A percentile compares a stretch with the other conserved stretches of the same genome.
phyloP scores from a whole-genome alignment of 2,329 filamentous ascomycete species.

The Aspergillus sp. region DNA sequence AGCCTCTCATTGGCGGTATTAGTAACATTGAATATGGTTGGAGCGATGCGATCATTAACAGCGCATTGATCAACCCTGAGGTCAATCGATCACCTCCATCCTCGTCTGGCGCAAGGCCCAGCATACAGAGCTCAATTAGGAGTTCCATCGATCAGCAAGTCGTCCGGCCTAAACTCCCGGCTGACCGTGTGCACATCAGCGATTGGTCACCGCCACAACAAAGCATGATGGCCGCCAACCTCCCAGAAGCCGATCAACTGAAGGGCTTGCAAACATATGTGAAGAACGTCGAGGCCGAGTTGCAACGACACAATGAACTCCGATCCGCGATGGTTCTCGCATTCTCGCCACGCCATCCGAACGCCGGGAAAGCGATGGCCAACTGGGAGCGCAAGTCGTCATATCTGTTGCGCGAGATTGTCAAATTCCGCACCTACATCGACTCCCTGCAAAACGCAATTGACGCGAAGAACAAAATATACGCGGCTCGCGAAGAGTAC shows the following conservation, averaged over 20 bases:
- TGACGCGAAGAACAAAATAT: conserved; percentile 71
- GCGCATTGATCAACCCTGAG: conserved; percentile 68
- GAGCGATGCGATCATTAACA: conserved; percentile 81
- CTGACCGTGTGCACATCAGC: conserved; percentile 80
- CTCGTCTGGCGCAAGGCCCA: conserved; percentile 52
- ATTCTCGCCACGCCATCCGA: conserved; percentile 82
- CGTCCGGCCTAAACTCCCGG: conserved; percentile 72
- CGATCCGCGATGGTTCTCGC: conserved; percentile 85
- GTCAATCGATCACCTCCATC: conserved; percentile 36
- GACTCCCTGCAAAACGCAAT: conserved; percentile 78
- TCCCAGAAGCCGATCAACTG: conserved; percentile 81
- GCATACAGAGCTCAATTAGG: conserved; percentile 65
- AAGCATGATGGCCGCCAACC: conserved; percentile 81
- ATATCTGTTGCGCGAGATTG: conserved; percentile 88
- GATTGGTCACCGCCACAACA: conserved; percentile 91
- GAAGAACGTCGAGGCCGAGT: conserved; percentile 79
- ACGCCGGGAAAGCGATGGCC: conserved; percentile 80
- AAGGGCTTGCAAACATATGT: conserved; percentile 77
- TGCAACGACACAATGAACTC: conserved; percentile 85
- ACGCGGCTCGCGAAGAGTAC: conserved; percentile 43
- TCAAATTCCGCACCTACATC: conserved; percentile 96
- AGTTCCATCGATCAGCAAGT: conserved; percentile 69
- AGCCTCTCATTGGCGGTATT: conserved; percentile 88
- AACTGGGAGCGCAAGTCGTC: conserved; percentile 98
- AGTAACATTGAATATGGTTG: conserved; percentile 98